These are phyloP conservation scores for Xylaria sp. DNA, from an alignment of 2,329 filamentous ascomycete genomes.

Conservation along the genomic window DNA sequence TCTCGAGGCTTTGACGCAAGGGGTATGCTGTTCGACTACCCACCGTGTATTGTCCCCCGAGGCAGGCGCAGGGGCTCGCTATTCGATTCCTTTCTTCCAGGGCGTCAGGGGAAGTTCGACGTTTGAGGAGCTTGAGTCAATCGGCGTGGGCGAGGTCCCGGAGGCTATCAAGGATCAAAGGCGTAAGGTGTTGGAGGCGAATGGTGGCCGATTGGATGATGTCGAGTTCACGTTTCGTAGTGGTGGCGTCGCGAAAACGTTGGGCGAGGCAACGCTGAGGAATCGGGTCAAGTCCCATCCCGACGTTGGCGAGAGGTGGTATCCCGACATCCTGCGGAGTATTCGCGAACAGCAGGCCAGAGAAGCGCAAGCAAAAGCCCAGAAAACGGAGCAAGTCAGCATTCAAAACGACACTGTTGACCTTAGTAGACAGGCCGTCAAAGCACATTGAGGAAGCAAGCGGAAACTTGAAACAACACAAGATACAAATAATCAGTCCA, in stretches of 20 bases:
- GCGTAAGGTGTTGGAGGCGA: conserved; percentile 65
- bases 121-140: conserved; percentile 78
- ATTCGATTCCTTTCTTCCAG: conserved; percentile 89
- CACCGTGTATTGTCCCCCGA: conserved; percentile 82
- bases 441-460: conserved; percentile 52
- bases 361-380: conserved; percentile 50
- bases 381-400: conserved; percentile 12
- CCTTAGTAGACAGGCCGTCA: conserved; percentile 47
- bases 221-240: conserved; percentile 88
- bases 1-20: conserved; percentile 84
- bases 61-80: conserved; percentile 76
- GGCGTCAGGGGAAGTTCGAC: conserved; percentile 82
- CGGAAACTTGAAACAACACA: conserved; percentile 4
- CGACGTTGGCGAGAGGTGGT: conserved; percentile 86
- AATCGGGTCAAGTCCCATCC: conserved; percentile 89
- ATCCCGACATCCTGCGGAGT: conserved; percentile 69
- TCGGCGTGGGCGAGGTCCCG: conserved; percentile 69
- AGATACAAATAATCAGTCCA: conserved; percentile 13
- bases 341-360: conserved; percentile 69
- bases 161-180: conserved; percentile 71
- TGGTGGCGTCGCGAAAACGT: conserved; percentile 71
- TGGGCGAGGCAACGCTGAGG: conserved; percentile 85
- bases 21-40: conserved; percentile 84
- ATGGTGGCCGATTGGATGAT: conserved; percentile 71
- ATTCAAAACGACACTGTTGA: conserved; percentile 37